phyloP scores from a whole-genome alignment of 2,329 filamentous ascomycete species.

The Pestalotiopsis sp. region DNA sequence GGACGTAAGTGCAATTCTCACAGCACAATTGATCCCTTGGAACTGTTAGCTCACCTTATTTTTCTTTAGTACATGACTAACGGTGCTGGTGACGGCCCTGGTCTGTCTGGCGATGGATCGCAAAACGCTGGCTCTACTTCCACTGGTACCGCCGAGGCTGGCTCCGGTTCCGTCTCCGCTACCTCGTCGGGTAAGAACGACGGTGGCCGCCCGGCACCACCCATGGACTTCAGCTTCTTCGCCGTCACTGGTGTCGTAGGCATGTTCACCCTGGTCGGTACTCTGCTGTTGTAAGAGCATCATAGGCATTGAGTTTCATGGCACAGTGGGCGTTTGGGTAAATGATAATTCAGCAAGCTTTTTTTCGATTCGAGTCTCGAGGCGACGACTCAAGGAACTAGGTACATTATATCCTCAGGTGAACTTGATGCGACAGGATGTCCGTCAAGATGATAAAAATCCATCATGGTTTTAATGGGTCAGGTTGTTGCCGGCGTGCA shows the following conservation, averaged over 20 bases:
- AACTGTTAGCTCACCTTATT: conserved; percentile 11
- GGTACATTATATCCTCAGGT: background rate
- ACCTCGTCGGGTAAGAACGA: conserved; percentile 38
- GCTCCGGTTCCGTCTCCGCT: conserved; percentile 38
- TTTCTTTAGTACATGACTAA: conserved; percentile 47
- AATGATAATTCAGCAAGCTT: background rate
- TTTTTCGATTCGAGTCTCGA: background rate
- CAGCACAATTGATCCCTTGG: background rate
- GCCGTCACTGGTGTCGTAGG: conserved; percentile 34
- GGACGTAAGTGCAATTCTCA: conserved; percentile 24
- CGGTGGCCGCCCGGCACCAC: conserved; percentile 30
- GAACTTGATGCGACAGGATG: background rate
- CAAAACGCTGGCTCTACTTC: conserved; percentile 52
- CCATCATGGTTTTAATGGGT: background rate
- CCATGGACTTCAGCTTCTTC: conserved; percentile 40
- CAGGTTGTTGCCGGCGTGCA: background rate
- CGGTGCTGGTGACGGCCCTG: conserved; percentile 56
- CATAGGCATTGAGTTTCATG: background rate
- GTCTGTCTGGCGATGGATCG: conserved; percentile 54
- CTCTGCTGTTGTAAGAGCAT: conserved; percentile 38
- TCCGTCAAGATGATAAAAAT: background rate
- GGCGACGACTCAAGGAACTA: background rate
- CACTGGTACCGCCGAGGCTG: conserved; percentile 41
- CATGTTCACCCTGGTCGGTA: conserved; percentile 38
- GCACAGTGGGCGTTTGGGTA: background rate